These are phyloP conservation scores for Oryza australiensis DNA, from an alignment of 176 grass and related monocot genomes.

Conservation along the genomic window DNA sequence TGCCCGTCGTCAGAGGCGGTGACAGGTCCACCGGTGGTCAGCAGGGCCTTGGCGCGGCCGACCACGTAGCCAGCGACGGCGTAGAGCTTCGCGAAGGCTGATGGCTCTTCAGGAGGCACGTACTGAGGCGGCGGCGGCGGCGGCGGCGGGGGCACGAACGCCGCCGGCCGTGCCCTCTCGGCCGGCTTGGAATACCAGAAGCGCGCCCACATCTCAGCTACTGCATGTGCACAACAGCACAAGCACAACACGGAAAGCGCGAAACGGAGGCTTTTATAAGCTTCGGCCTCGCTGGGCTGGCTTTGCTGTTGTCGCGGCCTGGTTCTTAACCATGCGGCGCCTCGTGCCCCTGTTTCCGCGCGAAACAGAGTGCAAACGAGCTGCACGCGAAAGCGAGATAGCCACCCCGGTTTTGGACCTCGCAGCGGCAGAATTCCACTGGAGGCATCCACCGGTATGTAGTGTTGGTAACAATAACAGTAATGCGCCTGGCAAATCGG, in stretches of 20 bases:
- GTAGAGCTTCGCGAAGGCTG: conserved; percentile 11
- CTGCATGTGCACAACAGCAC: neutral
- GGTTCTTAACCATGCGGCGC: conserved; percentile 33
- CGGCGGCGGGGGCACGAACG: neutral
- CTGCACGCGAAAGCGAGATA: conserved; percentile 3
- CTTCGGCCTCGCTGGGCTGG: neutral
- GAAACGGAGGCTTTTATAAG: conserved; percentile 6
- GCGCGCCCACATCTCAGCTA: conserved; percentile 9
- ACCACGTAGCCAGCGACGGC: neutral
- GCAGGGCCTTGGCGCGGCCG: neutral
- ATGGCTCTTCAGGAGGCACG: conserved; percentile 3
- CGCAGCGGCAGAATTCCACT: neutral
- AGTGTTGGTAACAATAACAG: neutral
- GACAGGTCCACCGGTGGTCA: neutral
- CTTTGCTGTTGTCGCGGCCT: neutral
- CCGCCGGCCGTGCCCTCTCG: neutral
- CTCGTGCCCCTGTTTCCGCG: conserved; percentile 10
- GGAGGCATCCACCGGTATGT: neutral
- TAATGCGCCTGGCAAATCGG: neutral
- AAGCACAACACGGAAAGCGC: neutral
- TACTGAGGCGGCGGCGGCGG: neutral
- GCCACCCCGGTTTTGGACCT: neutral
- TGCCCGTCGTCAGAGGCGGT: neutral
- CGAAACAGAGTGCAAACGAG: conserved; percentile 12
- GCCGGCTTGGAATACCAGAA: conserved; percentile 14